Base-by-base conservation (phyloP, 2,329 filamentous ascomycete species). In the Pseudogymnoascus sp. region DNA sequence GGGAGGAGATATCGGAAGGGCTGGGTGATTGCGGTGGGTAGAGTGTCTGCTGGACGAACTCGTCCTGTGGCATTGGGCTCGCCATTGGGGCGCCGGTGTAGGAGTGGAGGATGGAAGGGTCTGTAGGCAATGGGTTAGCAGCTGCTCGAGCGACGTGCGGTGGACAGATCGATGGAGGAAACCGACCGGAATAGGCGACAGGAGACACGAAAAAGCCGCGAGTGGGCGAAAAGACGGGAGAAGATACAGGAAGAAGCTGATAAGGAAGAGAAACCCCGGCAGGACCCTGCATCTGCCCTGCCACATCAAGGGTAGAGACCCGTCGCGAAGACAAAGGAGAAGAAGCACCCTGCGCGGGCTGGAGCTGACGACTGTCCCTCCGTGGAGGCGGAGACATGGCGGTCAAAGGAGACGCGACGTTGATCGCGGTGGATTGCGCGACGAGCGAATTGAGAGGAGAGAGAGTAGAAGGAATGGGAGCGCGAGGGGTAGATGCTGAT, bases 181-280 rank as follows among this genome's bases (percentile, higher is more conserved):
- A 81, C 77, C 74, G 75, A 81, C 79, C 80, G 72, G 76, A 78
- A 71, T 74, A 76, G 70, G 76, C 73, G 67, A 79, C 76, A 72
- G 79, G 79, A 71, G 77, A 74, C 66, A 80, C 72, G 69, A 80
- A 81, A 72, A 77, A 78, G 64, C 78, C 78, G 70, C 76, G 81
- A 65, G 76, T 79, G 69, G 79, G 79, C 76, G 74, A 76, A 75
- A 80, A 80, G 71, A 79, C 79, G 76, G 74, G 72, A 74, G 76
- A 73, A 28, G 35, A 39, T 8, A 43, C 25, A 12, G 39, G 20
- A 25, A 25, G 39, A 43, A 71, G 67, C 30, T 70, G 70, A 37
- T 69, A 65, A 47, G 64, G 66, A 61, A 66, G 65, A 47, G 66
- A 66, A 38, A 63, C 66, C 35, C 65, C 64, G 6, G 64, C 62